phyloP scores from a whole-genome alignment of 1,284 basidiomycete genomes.

The Irpex sp. region DNA sequence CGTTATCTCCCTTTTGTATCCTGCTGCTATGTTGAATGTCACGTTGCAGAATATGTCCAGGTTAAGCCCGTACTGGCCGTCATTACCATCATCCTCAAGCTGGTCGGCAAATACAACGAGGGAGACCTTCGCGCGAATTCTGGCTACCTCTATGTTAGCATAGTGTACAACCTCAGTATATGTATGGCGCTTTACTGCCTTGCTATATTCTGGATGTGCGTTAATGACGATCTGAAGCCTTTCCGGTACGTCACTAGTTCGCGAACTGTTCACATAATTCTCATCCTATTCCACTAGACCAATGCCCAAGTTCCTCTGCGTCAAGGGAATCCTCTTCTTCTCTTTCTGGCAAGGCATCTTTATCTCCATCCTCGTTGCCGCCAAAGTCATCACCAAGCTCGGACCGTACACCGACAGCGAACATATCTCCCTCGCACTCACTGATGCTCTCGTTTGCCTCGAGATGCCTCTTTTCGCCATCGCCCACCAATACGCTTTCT shows the following conservation, averaged over 20 bases:
- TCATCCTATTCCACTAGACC: constrained; percentile 37
- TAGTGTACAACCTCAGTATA: constrained; percentile 76
- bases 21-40: neutral
- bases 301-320: constrained; percentile 93
- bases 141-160: constrained; percentile 88
- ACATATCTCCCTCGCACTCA: constrained; percentile 85
- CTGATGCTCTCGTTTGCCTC: constrained; percentile 87
- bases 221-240: constrained; percentile 80
- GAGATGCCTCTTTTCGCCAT: constrained; percentile 99
- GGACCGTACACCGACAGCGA: constrained; percentile 89
- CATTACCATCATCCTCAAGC: constrained; percentile 83
- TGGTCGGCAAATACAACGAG: constrained; percentile 84
- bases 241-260: constrained; percentile 55
- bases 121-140: constrained; percentile 80
- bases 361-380: constrained; percentile 85
- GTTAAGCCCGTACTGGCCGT: constrained; percentile 89
- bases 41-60: constrained; percentile 87
- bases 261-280: neutral
- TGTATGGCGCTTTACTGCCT: constrained; percentile 80
- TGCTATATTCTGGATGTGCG: constrained; percentile 92
- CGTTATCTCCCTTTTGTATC: constrained; percentile 24
- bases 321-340: constrained; percentile 97
- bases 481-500: constrained; percentile 87
- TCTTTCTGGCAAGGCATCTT: constrained; percentile 95
- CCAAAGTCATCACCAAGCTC: constrained; percentile 69